Base-by-base conservation (phyloP, 2,329 filamentous ascomycete genomes). In the Ceratocystis albifundus region DNA sequence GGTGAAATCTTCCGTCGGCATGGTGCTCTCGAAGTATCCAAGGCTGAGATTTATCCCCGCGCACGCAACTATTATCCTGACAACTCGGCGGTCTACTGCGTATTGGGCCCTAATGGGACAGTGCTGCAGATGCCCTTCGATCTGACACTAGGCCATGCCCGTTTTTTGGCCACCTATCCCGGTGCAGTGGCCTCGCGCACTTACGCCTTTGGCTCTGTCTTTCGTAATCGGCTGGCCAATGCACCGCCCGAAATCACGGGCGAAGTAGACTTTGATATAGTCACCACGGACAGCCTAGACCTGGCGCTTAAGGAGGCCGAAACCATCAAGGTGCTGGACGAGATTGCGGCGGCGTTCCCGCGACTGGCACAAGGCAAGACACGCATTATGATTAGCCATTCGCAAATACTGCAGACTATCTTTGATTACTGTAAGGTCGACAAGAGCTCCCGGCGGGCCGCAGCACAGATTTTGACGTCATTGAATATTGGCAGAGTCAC, bases 191-290 rank as follows among this genome's bases (percentile, higher is more conserved):
- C 84, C 0, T 84, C 89, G 70, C 88, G 90, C 70, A 89, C 89
- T 0, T 96, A 90, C 74, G 85, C 89, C 0, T 96, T 99, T 74
- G 92, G 91, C 5, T 87, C 82, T 44, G 91, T 97, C 0, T 97
- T 90, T 73, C 84, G 94, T 50, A 89, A 95, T 69, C 86, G 83
- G 59, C 80, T 85, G 62, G 86, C 86, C 66, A 91, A 90, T 6
- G 89, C 90, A 1, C 89, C 96, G 70, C 94, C 94, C 5, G 82
- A 83, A 66, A 88, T 87, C 72, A 88, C 90, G 73, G 88, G 89
- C 8, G 94, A 97, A 73, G 92, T 95, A 1, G 92, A 97, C 74
- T 99, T 97, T 74, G 94, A 99, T 75, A 91, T 99, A 68, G 83
- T 96, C n/a, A 93, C 91, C 0, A 83, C 84, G 57, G 87, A 92